Evolutionary conservation across 257 asterid species (phyloP).

Genomic region (Primulina eburnea): DNA sequence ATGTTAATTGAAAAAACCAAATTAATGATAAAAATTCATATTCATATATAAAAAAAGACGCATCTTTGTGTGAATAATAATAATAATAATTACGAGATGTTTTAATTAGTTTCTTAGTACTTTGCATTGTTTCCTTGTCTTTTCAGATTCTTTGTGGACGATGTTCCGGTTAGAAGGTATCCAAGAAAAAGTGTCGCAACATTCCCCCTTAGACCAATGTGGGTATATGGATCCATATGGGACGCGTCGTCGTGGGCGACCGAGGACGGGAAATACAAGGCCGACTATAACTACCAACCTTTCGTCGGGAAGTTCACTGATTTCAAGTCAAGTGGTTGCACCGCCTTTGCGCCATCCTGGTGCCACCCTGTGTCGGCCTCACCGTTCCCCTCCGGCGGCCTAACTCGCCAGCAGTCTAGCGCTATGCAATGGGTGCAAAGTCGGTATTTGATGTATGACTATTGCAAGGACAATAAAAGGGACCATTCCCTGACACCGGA

Average conservation of each 20-base stretch:
- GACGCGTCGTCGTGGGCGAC: slow-evolving; percentile 97
- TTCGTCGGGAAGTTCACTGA: slow-evolving; percentile 61
- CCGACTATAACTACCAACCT: slow-evolving; percentile 68
- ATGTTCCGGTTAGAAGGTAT: slow-evolving; percentile 78
- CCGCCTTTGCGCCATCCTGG: slow-evolving; percentile 64
- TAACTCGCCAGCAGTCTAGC: slow-evolving; percentile 47
- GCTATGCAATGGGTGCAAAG: slow-evolving; percentile 75
- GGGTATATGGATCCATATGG: slow-evolving; percentile 78
- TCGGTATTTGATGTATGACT: slow-evolving; percentile 61
- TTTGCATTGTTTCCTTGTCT: too few species aligned
- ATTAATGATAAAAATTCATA: too few species aligned
- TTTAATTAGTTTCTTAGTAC: too few species aligned
- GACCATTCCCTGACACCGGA: slow-evolving; percentile 82
- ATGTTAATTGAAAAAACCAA: too few species aligned
- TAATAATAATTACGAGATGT: background rate
- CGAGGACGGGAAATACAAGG: slow-evolving; percentile 67
- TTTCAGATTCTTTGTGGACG: slow-evolving; percentile 76
- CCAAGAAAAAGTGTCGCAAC: slow-evolving; percentile 63
- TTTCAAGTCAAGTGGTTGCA: slow-evolving; percentile 61
- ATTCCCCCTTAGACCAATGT: slow-evolving; percentile 72
- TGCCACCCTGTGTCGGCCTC: slow-evolving; percentile 76
- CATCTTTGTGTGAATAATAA: too few species aligned
- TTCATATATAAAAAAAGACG: too few species aligned
- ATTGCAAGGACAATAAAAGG: slow-evolving; percentile 70
- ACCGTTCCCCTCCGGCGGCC: slow-evolving; percentile 59